phyloP scores from a whole-genome alignment of 1,284 basidiomycete genomes.

The Cerrena zonata region DNA sequence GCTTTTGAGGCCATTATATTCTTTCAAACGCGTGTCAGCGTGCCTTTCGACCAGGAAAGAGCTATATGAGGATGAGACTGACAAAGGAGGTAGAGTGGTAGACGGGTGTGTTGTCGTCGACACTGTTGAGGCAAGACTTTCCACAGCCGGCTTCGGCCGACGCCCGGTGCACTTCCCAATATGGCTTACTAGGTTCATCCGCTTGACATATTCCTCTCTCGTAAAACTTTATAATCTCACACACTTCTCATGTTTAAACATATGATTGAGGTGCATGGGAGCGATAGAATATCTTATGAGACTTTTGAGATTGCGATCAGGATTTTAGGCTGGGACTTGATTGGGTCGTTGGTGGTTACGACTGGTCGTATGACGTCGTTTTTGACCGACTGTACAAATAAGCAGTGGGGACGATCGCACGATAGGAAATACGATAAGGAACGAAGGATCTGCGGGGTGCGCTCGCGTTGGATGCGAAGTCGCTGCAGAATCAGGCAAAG shows the following conservation, averaged over 20 bases:
- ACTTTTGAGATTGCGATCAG: no score
- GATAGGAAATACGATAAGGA: not conserved
- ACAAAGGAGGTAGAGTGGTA: not conserved
- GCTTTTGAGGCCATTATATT: constrained; percentile 73
- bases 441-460: not conserved
- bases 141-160: constrained; percentile 8
- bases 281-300: no score
- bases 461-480: not conserved
- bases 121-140: constrained; percentile 2
- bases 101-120: not conserved
- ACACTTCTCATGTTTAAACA: no score
- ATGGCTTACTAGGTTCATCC: not conserved
- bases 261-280: no score
- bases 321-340: no score
- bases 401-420: no score
- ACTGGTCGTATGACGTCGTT: no score
- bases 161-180: not conserved
- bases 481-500: not conserved
- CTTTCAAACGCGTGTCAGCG: not conserved
- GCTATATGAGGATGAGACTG: not conserved
- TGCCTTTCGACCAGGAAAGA: not conserved
- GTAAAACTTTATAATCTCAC: no score
- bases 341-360: no score
- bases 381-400: no score
- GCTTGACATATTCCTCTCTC: no score